Evolutionary conservation across 495 filamentous ascomycete species (phyloP).

Genomic region (Halenospora varia): DNA sequence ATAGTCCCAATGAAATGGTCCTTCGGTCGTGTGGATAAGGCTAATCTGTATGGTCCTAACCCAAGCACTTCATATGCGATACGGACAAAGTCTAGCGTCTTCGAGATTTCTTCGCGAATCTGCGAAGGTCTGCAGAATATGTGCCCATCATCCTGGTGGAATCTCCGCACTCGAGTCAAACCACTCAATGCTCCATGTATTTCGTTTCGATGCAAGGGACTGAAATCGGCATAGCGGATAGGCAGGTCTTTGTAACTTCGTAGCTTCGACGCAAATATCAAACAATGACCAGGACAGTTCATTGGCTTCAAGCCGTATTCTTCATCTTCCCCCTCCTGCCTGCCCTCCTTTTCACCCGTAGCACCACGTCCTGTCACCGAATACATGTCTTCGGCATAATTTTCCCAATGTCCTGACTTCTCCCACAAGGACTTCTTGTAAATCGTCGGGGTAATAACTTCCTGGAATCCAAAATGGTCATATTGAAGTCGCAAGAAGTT

Average conservation of each 20-base stretch:
- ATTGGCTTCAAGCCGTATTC: slow-evolving; percentile 93
- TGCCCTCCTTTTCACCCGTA: slow-evolving; percentile 36
- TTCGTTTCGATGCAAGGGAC: slow-evolving; percentile 87
- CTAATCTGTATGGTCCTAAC: slow-evolving; percentile 69
- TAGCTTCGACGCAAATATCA: slow-evolving; percentile 70
- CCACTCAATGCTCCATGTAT: slow-evolving; percentile 81
- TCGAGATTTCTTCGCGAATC: slow-evolving; percentile 74
- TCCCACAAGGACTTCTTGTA: slow-evolving; percentile 92
- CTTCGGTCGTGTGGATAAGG: slow-evolving; percentile 74
- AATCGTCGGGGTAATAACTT: slow-evolving; percentile 90
- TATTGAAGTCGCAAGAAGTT: slow-evolving; percentile 86
- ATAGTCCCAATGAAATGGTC: slow-evolving; percentile 73
- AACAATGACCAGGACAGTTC: slow-evolving; percentile 94
- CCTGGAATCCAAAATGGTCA: slow-evolving; percentile 79
- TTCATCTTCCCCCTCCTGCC: slow-evolving; percentile 53
- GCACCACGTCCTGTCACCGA: slow-evolving; percentile 65
- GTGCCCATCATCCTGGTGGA: slow-evolving; percentile 95
- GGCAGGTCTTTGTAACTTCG: slow-evolving; percentile 81
- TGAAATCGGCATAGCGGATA: slow-evolving; percentile 90
- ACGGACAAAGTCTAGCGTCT: slow-evolving; percentile 75
- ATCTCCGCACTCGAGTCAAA: slow-evolving; percentile 83
- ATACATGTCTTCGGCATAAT: slow-evolving; percentile 96
- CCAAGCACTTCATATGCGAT: slow-evolving; percentile 73
- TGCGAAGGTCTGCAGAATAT: slow-evolving; percentile 88
- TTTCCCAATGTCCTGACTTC: slow-evolving; percentile 86